phyloP scores from a whole-genome alignment of 2,329 filamentous ascomycete genomes.

The Calonectria ilicicola region DNA sequence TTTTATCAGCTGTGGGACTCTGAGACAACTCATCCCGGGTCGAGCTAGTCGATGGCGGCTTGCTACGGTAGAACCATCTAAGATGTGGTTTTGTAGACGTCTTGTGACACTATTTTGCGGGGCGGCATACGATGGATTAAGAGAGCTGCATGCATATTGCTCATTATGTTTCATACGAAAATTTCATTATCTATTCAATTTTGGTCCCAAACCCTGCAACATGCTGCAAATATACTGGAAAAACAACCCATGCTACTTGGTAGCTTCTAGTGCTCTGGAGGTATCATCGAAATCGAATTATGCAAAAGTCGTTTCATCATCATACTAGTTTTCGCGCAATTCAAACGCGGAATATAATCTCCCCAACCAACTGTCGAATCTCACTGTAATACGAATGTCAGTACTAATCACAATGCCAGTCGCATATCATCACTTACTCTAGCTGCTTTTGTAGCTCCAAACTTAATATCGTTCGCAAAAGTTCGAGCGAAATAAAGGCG shows the following conservation, averaged over 20 bases:
- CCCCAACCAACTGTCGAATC: constrained; percentile 8
- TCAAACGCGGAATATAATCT: constrained; percentile 6
- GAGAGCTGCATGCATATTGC: background rate
- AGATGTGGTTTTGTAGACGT: background rate
- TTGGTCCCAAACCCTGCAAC: background rate
- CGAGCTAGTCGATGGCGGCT: background rate
- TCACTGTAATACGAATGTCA: constrained; percentile 1
- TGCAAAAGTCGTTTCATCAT: background rate
- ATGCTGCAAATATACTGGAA: too few relatives aligned
- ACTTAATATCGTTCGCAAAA: constrained; percentile 20
- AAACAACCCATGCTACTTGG: background rate
- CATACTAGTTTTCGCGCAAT: background rate
- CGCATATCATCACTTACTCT: background rate
- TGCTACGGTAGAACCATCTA: background rate
- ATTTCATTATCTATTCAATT: background rate
- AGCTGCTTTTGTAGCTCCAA: constrained; percentile 26
- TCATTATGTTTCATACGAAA: background rate
- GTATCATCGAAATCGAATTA: background rate
- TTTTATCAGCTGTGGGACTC: background rate
- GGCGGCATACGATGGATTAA: background rate
- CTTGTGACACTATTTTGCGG: background rate
- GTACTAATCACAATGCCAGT: background rate
- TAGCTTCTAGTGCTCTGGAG: background rate
- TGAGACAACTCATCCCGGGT: background rate
- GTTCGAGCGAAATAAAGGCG: constrained; percentile 24